A percentile compares a stretch with the other conserved stretches of the same genome.
Conservation (phyloP, 2,329 filamentous ascomycete species). For the Aschersonia sp. region DNA sequence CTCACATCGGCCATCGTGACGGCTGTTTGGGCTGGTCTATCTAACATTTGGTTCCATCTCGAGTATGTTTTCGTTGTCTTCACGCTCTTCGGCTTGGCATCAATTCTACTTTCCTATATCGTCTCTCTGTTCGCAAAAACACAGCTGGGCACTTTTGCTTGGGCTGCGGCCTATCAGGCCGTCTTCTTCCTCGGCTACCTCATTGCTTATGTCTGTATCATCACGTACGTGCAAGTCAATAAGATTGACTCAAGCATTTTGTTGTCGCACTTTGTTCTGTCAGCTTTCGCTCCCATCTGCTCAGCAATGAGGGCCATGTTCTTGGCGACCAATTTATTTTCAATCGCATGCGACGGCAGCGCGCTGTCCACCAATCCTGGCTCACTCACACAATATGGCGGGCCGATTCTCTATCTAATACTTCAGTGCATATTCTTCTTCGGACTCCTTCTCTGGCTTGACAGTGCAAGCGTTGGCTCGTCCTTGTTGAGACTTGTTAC, state of each 20-base stretch:
- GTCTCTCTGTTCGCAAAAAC: constrained; percentile 68
- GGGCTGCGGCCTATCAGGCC: constrained; percentile 64
- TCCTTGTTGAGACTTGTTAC: constrained; percentile 27
- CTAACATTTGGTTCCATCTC: constrained; percentile 59
- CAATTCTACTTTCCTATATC: constrained; percentile 64
- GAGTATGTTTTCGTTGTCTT: constrained; percentile 75
- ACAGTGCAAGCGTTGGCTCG: constrained; percentile 55
- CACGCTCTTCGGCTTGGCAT: constrained; percentile 65
- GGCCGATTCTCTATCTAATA: constrained; percentile 71
- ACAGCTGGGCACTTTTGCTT: constrained; percentile 73
- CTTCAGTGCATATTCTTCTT: constrained; percentile 62
- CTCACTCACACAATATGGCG: constrained; percentile 61
- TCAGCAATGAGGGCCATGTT: constrained; percentile 64
- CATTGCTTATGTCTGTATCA: constrained; percentile 54
- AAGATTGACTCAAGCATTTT: constrained; percentile 53
- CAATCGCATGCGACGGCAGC: constrained; percentile 55
- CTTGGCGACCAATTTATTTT: constrained; percentile 71
- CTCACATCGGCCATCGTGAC: constrained; percentile 48
- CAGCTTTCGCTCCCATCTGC: constrained; percentile 60
- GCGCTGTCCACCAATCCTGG: constrained; percentile 54
- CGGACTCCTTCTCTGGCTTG: constrained; percentile 60
- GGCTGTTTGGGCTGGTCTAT: constrained; percentile 52
- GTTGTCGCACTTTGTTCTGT: constrained; percentile 62
- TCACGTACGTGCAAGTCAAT: constrained; percentile 61
- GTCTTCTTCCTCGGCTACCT: constrained; percentile 58